A percentile compares a stretch with the other conserved stretches of the same genome.
phyloP scores from a whole-genome alignment of 140 eudicot genomes.

The Flaveria floridana region DNA sequence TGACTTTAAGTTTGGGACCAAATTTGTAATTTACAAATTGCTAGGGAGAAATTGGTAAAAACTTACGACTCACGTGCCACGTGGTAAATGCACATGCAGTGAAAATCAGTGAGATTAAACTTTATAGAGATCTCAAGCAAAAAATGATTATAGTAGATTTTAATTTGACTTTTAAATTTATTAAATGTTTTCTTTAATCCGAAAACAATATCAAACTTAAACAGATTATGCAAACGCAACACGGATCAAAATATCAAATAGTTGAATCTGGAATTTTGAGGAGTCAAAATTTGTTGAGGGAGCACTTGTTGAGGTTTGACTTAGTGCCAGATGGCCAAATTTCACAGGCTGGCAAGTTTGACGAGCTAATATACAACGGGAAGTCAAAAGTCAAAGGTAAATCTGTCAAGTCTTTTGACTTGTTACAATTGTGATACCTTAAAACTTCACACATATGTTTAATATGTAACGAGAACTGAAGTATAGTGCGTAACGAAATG shows the following conservation, averaged over 20 bases:
- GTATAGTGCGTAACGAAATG: too few species aligned
- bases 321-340: slow-evolving; percentile 47
- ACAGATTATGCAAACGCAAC: not conserved
- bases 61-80: not conserved
- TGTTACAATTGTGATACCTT: too few species aligned
- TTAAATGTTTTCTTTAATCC: not conserved
- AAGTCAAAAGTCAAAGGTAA: not conserved
- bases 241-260: too few species aligned
- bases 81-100: slow-evolving; percentile 6
- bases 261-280: not conserved
- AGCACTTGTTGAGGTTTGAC: slow-evolving; percentile 38
- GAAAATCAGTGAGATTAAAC: not conserved
- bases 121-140: not conserved
- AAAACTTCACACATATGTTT: not conserved
- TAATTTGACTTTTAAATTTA: not conserved
- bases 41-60: not conserved
- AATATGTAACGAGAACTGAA: too few species aligned
- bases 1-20: not conserved
- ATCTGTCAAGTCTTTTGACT: slow-evolving; percentile 1
- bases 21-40: not conserved
- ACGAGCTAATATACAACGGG: slow-evolving; percentile 9
- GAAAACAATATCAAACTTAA: not conserved
- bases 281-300: slow-evolving; percentile 41
- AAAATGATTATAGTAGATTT: not conserved
- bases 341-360: slow-evolving; percentile 34